Evolutionary conservation across 768 basidiomycete genomes (phyloP).

Genomic region (Grammothele lineata): DNA sequence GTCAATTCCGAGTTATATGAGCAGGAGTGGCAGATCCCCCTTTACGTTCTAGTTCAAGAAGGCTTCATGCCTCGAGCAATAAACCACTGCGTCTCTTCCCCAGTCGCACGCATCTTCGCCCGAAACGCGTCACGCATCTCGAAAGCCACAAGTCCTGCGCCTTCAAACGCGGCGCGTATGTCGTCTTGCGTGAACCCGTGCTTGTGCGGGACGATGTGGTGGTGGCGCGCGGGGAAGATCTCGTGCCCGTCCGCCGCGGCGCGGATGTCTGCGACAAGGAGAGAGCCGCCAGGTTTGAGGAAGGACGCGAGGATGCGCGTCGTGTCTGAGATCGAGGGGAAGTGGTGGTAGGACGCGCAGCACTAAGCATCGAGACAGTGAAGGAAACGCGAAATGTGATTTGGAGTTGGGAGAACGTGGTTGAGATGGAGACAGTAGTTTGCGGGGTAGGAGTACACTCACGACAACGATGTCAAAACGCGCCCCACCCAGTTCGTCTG

Average conservation of each 20-base stretch:
- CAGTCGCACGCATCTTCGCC: conserved; percentile 29
- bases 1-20: no score
- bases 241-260: conserved; percentile 29
- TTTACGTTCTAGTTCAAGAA: not conserved
- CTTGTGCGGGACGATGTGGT: conserved; percentile 50
- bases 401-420: not conserved
- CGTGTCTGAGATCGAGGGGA: conserved; percentile 42
- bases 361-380: conserved; percentile 47
- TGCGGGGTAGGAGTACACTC: conserved; percentile 25
- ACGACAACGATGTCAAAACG: conserved; percentile 73
- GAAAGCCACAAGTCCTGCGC: conserved; percentile 46
- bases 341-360: conserved; percentile 59
- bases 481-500: conserved; percentile 43
- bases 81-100: conserved; percentile 41
- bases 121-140: conserved; percentile 32
- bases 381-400: not conserved
- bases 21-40: no score
- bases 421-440: not conserved
- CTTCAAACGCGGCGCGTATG: conserved; percentile 47
- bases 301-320: conserved; percentile 51
- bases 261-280: conserved; percentile 54
- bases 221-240: conserved; percentile 32
- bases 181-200: conserved; percentile 48
- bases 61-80: conserved; percentile 32
- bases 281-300: conserved; percentile 56